Conservation (phyloP, 2,329 filamentous ascomycete genomes). For the Nemania sp. region DNA sequence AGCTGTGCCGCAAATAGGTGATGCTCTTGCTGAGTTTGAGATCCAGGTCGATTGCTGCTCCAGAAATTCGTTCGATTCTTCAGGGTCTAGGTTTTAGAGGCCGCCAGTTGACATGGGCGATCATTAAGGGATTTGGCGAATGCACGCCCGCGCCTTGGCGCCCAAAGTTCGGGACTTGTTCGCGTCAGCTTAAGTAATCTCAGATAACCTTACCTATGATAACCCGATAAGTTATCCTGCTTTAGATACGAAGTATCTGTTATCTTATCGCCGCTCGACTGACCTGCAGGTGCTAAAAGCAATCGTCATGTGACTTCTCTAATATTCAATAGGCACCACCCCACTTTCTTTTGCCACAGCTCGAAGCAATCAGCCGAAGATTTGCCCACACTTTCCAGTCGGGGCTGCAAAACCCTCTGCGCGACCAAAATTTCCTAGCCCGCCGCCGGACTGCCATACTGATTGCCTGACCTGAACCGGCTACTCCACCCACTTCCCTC, state of each 20-base stretch:
- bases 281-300: no score
- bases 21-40: no score
- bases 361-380: constrained; percentile 30
- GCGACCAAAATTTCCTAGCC: constrained; percentile 35
- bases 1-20: background rate
- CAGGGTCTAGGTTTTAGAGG: constrained; percentile 18
- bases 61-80: constrained; percentile 9
- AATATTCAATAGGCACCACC: no score
- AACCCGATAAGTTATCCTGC: no score
- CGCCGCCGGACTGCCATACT: constrained; percentile 21
- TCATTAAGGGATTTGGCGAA: constrained; percentile 10
- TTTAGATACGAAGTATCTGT: no score
- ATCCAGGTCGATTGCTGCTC: no score
- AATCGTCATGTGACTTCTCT: constrained; percentile 6
- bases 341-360: no score
- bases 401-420: constrained; percentile 41
- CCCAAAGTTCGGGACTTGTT: constrained; percentile 1
- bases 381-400: constrained; percentile 36
- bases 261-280: background rate
- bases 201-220: background rate
- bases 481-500: constrained; percentile 32
- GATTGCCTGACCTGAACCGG: constrained; percentile 28
- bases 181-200: background rate
- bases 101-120: constrained; percentile 23
- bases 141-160: constrained; percentile 29